Conservation (phyloP, 345 rosid genomes). For the Camelina neglecta region DNA sequence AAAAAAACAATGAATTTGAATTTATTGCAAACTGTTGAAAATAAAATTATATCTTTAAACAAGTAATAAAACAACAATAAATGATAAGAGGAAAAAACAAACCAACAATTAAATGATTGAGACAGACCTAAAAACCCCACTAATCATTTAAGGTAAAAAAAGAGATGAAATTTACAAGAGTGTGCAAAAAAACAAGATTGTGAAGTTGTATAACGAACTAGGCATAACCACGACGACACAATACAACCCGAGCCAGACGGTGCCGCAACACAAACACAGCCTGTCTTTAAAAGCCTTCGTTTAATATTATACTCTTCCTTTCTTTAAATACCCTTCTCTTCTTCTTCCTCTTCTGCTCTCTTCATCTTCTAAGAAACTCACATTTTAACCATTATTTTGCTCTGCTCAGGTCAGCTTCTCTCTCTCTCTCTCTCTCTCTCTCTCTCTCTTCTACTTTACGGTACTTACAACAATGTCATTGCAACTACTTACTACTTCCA, state of each 20-base stretch:
- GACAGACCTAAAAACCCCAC: neutral
- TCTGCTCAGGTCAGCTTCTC: constrained; percentile 38
- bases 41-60: neutral
- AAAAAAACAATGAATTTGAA: neutral
- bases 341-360: constrained; percentile 38
- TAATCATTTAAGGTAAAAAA: neutral
- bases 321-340: constrained; percentile 42
- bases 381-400: constrained; percentile 12
- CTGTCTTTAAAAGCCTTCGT: constrained; percentile 26
- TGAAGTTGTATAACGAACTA: neutral
- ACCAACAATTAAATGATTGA: neutral
- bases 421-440: neutral
- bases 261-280: constrained; percentile 32
- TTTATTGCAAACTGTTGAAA: neutral
- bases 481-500: constrained; percentile 16
- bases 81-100: neutral
- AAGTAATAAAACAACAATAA: neutral
- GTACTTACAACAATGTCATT: constrained; percentile 31
- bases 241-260: neutral
- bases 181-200: constrained; percentile 2
- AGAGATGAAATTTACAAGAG: neutral
- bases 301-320: constrained; percentile 7
- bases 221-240: neutral
- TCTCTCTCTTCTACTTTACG: constrained; percentile 14
- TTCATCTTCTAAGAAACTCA: constrained; percentile 31